phyloP scores from a whole-genome alignment of 176 grass and related monocot species.

The Oropetium thomaeum region DNA sequence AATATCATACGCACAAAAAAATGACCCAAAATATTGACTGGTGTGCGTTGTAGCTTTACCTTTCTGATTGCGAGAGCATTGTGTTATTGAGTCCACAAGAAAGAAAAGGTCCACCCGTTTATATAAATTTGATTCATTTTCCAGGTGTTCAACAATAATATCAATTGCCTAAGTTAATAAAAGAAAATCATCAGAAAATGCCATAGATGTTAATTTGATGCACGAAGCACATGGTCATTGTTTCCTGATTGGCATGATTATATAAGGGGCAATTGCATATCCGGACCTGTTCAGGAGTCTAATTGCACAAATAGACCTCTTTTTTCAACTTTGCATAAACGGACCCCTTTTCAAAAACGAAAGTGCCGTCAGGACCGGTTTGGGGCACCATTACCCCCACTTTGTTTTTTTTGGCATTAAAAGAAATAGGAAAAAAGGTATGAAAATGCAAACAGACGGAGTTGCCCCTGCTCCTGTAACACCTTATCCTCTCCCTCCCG shows the following conservation, averaged over 20 bases:
- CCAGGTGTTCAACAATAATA: constrained; percentile 68
- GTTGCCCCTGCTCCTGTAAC: too few relatives aligned
- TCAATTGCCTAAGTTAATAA: constrained; percentile 61
- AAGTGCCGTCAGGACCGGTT: too few relatives aligned
- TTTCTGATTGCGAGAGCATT: constrained; percentile 76
- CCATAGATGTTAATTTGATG: constrained; percentile 15
- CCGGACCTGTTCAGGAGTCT: too few relatives aligned
- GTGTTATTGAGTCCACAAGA: constrained; percentile 95
- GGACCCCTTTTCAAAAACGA: too few relatives aligned
- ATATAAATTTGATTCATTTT: constrained; percentile 79
- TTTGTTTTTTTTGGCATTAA: too few relatives aligned
- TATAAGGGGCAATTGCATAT: too few relatives aligned
- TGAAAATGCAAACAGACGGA: too few relatives aligned
- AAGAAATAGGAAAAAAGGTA: too few relatives aligned
- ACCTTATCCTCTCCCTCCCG: too few relatives aligned
- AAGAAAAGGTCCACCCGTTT: constrained; percentile 93
- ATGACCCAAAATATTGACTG: background rate
- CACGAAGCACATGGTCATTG: background rate
- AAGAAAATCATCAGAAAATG: constrained; percentile 21
- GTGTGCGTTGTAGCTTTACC: constrained; percentile 29
- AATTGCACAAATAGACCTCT: too few relatives aligned
- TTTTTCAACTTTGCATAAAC: too few relatives aligned
- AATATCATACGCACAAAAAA: constrained; percentile 21
- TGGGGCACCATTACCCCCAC: too few relatives aligned
- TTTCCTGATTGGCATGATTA: constrained; percentile 8